phyloP scores from a whole-genome alignment of 371 early-diverging fungal genomes.

The Scutellospora calospora region DNA sequence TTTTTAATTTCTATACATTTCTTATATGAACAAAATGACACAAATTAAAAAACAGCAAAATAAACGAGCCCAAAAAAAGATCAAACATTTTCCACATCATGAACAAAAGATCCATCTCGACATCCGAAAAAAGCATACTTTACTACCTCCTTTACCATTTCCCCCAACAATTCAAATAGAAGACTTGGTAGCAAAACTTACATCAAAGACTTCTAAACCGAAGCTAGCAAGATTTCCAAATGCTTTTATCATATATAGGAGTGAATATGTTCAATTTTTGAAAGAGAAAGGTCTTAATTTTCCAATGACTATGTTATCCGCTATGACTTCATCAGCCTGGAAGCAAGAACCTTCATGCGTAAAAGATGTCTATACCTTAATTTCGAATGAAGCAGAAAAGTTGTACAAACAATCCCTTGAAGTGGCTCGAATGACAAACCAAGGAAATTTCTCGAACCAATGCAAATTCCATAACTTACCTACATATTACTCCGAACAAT shows the following conservation, averaged over 20 bases:
- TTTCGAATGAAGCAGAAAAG: conserved; percentile 34
- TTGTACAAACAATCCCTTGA: conserved; percentile 13
- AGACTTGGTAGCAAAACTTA: conserved; percentile 25
- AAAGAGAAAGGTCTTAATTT: conserved; percentile 21
- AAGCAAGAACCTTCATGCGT: conserved; percentile 21
- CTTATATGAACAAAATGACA: neutral
- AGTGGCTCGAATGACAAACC: no score
- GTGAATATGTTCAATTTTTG: conserved; percentile 32
- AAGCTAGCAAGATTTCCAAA: conserved; percentile 38
- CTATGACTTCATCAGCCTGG: conserved; percentile 38
- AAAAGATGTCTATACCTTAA: conserved; percentile 15
- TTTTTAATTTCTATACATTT: no score
- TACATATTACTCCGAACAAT: no score
- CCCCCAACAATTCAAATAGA: conserved; percentile 17
- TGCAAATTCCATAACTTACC: no score
- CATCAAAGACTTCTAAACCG: conserved; percentile 1
- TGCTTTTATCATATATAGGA: conserved; percentile 39
- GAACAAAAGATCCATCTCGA: neutral
- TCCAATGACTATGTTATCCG: conserved; percentile 26
- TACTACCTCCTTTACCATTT: conserved; percentile 20
- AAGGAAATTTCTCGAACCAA: no score
- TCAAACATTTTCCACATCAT: conserved; percentile 5
- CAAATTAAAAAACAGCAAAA: neutral
- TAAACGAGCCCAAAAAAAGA: neutral
- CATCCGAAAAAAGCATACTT: neutral